Evolutionary conservation across 2,329 filamentous ascomycete genomes (phyloP).

Genomic region (Cercospora canescens): DNA sequence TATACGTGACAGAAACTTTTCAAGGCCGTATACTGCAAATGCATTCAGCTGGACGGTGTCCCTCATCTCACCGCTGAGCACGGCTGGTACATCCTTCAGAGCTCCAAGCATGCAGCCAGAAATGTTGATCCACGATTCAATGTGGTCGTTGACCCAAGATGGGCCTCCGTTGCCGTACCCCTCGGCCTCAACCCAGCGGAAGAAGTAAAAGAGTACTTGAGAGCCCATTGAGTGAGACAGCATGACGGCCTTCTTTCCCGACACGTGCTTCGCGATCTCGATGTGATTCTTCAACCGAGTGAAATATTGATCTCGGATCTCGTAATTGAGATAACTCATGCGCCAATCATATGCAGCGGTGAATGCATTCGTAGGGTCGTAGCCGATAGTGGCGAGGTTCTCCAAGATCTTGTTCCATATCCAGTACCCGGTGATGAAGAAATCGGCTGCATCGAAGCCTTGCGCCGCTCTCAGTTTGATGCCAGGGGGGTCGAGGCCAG

Average conservation of each 20-base stretch:
- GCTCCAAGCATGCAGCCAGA: slow-evolving; percentile 97
- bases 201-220: slow-evolving; percentile 85
- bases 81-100: slow-evolving; percentile 83
- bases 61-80: slow-evolving; percentile 96
- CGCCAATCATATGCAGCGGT: slow-evolving; percentile 86
- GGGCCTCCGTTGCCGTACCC: slow-evolving; percentile 78
- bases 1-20: slow-evolving; percentile 88
- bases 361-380: slow-evolving; percentile 79
- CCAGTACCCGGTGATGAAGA: slow-evolving; percentile 90
- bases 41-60: slow-evolving; percentile 96
- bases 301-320: slow-evolving; percentile 90
- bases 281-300: slow-evolving; percentile 87
- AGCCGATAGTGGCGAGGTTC: slow-evolving; percentile 92
- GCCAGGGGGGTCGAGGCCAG: slow-evolving; percentile 84
- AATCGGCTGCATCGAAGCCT: slow-evolving; percentile 96
- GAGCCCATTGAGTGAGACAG: slow-evolving; percentile 97
- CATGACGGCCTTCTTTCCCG: slow-evolving; percentile 77
- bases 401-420: slow-evolving; percentile 99
- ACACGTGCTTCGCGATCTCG: slow-evolving; percentile 74
- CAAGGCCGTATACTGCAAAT: slow-evolving; percentile 93
- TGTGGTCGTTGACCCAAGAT: slow-evolving; percentile 83
- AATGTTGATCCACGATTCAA: slow-evolving; percentile 98
- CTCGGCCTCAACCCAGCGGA: slow-evolving; percentile 78
- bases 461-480: slow-evolving; percentile 92
- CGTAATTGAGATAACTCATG: slow-evolving; percentile 84